phyloP scores from a whole-genome alignment of 2,329 filamentous ascomycete genomes.

The Didymella arachidicola region DNA sequence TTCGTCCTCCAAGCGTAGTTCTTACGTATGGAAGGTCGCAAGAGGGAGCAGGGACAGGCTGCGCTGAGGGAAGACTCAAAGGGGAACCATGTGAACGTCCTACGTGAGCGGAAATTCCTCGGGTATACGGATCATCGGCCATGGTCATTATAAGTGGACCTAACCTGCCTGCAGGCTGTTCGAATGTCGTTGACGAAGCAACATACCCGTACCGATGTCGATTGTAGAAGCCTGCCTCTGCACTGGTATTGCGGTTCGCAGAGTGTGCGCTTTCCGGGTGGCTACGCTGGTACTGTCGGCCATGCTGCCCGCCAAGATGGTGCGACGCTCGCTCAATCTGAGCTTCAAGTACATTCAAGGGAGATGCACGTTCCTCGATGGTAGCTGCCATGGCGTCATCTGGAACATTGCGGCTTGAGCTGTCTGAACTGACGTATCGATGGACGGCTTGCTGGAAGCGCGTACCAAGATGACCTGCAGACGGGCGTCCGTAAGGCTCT shows the following conservation, averaged over 20 bases:
- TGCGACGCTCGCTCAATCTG: constrained; percentile 11
- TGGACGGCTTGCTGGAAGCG: not conserved
- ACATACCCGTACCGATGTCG: not conserved
- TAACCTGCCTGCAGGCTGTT: not conserved
- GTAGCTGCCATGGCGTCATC: constrained; percentile 2
- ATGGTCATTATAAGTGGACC: constrained; percentile 8
- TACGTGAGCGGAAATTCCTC: constrained; percentile 9
- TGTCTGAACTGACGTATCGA: not conserved
- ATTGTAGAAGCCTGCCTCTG: not conserved
- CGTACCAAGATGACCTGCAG: constrained; percentile 7
- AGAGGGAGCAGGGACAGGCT: not conserved
- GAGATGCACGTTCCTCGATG: constrained; percentile 5
- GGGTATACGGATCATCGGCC: constrained; percentile 19
- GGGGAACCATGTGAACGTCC: not conserved
- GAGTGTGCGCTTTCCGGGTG: not conserved
- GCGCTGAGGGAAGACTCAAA: not conserved
- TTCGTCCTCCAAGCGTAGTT: constrained; percentile 10
- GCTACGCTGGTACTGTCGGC: not conserved
- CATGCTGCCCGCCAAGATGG: constrained; percentile 5
- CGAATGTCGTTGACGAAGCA: not conserved
- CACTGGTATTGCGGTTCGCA: not conserved
- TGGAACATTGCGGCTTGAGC: not conserved
- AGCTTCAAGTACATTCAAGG: constrained; percentile 8
- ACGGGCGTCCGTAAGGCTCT: constrained; percentile 33
- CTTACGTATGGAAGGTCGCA: constrained; percentile 8